Percentiles rank a stretch among this genome's conserved stretches.
phyloP scores from a whole-genome alignment of 75 land plant genomes.

The Selaginella moellendorffii region DNA sequence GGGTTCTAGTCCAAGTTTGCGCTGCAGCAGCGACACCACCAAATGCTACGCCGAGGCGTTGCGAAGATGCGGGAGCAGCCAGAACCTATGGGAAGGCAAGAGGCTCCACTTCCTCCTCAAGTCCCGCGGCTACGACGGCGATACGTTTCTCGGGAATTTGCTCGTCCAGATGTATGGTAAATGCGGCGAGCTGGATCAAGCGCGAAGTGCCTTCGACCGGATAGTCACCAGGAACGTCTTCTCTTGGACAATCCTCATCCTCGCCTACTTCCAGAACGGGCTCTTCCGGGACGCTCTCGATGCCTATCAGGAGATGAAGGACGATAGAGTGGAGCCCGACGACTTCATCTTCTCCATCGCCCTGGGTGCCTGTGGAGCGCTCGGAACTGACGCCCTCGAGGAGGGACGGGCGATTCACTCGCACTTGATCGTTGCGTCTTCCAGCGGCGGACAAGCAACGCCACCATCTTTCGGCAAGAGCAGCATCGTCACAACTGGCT shows the following conservation, averaged over 20 bases:
- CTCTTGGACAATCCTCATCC: neutral
- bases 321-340: neutral
- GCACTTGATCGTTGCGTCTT: neutral
- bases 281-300: neutral
- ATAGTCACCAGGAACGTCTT: neutral
- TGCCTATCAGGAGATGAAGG: neutral
- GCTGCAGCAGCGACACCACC: neutral
- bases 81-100: constrained; percentile 1
- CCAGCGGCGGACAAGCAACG: neutral
- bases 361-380: neutral
- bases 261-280: neutral
- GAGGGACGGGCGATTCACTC: neutral
- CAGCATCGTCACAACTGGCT: neutral
- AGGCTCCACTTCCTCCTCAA: neutral
- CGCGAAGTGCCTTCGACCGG: neutral
- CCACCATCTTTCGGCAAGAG: too few species aligned
- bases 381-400: neutral
- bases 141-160: neutral
- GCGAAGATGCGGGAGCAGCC: neutral
- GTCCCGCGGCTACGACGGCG: neutral
- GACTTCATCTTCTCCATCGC: neutral
- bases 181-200: neutral
- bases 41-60: neutral
- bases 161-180: constrained; percentile 2
- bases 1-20: too few species aligned